Evolutionary conservation across 1,139 yeast genomes (phyloP), one percentile per base, ranked within the genome.

Genomic region (Pichia sp.): DNA sequence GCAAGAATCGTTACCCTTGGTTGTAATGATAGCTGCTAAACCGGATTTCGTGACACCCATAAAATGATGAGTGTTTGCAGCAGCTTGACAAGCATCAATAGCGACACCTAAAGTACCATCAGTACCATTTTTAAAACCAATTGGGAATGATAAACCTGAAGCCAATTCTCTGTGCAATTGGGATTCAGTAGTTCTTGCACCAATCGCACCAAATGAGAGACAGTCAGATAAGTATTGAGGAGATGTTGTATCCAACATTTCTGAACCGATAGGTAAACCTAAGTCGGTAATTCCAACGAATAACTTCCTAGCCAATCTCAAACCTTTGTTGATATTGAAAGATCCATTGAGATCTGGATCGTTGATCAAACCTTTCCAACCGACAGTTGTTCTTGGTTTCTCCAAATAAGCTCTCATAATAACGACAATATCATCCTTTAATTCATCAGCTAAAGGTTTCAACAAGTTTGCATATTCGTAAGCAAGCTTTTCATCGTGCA

Each of bases 161-260:
- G 97, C 94, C 56, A 91, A 74, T 67, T 91, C 98, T 66, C 98
- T 81, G 69, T 91, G 98, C 50, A 91, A 76, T 67, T 91, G 98
- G 39, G 96, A 86, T 70, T 91, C 98, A 40, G 98, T 91, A 48
- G 98, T 91, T 71, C 98, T 80, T 42, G 98, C 98, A 59, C 98
- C 98, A 67, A 91, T 86, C 46, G 98, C 98, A 53, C 98, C 98
- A 53, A 91, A 79, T 33, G 95, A 84, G 54, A 91, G 74, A 53
- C 88, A 72, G 64, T 91, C 98, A 23, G 94, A 82, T 53, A 91
- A 73, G 72, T 77, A 91, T 72, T 91, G 98, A n/a, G 98, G 98
- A 21, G 96, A 85, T 50, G 89, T 89, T 48, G 97, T 91, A 64
- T 91, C 98, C 64, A 91, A 78, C 97, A 91, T 91, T 65, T 91